Conservation (phyloP, 345 rosid genomes). For the Angophora floribunda region DNA sequence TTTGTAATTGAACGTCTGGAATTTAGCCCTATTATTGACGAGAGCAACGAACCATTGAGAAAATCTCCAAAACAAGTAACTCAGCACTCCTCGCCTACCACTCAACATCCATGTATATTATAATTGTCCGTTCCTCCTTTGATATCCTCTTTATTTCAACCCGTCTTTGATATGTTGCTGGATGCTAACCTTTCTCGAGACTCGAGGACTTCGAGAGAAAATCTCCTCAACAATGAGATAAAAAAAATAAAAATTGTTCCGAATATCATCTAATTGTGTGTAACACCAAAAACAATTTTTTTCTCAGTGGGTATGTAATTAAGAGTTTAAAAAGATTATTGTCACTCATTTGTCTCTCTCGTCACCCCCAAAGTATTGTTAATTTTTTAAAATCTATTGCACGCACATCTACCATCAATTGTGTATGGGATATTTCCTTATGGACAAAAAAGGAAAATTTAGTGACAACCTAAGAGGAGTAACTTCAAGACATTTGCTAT, state of each 20-base stretch:
- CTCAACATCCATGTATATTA: not conserved
- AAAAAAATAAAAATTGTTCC: not conserved
- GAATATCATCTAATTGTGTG: not conserved
- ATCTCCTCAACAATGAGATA: not conserved
- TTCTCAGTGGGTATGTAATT: not conserved
- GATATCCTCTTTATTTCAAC: not conserved
- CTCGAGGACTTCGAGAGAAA: not conserved
- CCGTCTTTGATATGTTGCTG: not conserved
- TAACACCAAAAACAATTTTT: not conserved
- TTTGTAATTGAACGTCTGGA: not conserved
- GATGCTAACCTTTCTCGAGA: not conserved
- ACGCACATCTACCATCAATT: not conserved
- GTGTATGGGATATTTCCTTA: not conserved
- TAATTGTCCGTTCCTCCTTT: not conserved
- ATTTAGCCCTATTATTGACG: not conserved
- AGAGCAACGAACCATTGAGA: not conserved
- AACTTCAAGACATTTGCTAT: not conserved
- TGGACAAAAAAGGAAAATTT: not conserved
- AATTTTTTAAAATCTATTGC: not conserved
- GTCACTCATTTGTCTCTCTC: not conserved
- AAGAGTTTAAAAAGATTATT: not conserved
- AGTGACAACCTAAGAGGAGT: not conserved
- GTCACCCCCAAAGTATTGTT: not conserved
- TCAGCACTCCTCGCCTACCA: not conserved
- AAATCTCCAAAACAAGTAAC: not conserved